Evolutionary conservation across 768 basidiomycete genomes (phyloP).

Genomic region (Chalciporus sphaerocephalus): DNA sequence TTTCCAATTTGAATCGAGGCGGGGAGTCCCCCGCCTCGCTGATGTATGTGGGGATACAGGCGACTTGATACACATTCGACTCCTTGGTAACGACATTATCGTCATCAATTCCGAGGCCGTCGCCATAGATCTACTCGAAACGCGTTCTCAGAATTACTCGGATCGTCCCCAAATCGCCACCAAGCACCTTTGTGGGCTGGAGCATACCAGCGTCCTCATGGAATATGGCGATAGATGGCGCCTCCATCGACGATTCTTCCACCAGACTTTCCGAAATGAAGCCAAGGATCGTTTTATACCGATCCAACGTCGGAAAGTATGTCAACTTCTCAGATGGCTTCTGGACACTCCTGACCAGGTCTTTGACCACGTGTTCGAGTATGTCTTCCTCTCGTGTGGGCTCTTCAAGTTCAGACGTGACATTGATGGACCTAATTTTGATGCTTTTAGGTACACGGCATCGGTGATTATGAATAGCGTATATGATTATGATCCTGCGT

Average conservation of each 20-base stretch:
- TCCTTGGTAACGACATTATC: constrained; percentile 41
- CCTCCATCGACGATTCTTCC: constrained; percentile 23
- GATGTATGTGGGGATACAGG: constrained; percentile 14
- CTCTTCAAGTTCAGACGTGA: neutral
- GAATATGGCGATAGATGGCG: constrained; percentile 30
- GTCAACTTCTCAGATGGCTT: constrained; percentile 29
- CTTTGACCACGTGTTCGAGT: constrained; percentile 31
- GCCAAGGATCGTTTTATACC: constrained; percentile 23
- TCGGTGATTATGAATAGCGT: constrained; percentile 2
- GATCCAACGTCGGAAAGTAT: constrained; percentile 25
- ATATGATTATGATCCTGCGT: constrained; percentile 11
- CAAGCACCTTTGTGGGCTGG: constrained; percentile 12
- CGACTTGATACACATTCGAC: constrained; percentile 39
- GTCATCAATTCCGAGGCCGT: constrained; percentile 41
- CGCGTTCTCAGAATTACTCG: constrained; percentile 42
- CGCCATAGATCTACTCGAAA: constrained; percentile 27
- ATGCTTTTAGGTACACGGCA: constrained; percentile 4
- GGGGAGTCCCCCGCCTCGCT: neutral
- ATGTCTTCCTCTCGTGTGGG: neutral
- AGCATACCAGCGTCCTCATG: constrained; percentile 15
- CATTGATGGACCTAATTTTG: neutral
- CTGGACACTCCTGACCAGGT: constrained; percentile 29
- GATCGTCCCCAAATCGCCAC: constrained; percentile 39
- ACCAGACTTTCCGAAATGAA: constrained; percentile 16
- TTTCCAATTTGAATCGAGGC: neutral